Evolutionary conservation across 305 asterid species (phyloP).

Genomic region (Fraxinus dipetala): DNA sequence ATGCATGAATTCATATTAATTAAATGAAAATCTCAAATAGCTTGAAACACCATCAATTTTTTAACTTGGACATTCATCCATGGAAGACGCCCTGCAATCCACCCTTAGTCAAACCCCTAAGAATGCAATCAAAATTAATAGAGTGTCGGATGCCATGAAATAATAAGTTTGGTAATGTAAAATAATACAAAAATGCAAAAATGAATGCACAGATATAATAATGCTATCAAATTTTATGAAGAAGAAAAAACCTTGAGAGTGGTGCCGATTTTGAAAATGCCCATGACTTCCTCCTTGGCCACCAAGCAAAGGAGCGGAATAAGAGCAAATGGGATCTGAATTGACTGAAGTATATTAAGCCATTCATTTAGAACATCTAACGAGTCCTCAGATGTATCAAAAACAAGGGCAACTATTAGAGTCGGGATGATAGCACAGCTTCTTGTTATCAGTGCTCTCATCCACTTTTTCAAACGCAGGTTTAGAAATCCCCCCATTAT

Average conservation of each 20-base stretch:
- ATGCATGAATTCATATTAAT: not conserved
- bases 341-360: slow-evolving; percentile 83
- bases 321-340: slow-evolving; percentile 89
- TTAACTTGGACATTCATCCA: not conserved
- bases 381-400: slow-evolving; percentile 66
- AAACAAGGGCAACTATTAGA: slow-evolving; percentile 65
- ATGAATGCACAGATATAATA: not conserved
- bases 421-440: slow-evolving; percentile 85
- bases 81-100: not conserved
- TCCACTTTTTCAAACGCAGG: slow-evolving; percentile 73
- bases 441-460: slow-evolving; percentile 78
- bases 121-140: not conserved
- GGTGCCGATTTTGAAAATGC: slow-evolving; percentile 70
- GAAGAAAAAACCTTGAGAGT: slow-evolving; percentile 51
- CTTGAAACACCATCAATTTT: not conserved
- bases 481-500: slow-evolving; percentile 87
- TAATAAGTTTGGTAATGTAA: not conserved
- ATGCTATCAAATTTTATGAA: not conserved
- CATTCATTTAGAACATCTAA: slow-evolving; percentile 79
- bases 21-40: not conserved
- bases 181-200: not conserved
- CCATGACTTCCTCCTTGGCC: slow-evolving; percentile 81
- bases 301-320: slow-evolving; percentile 86
- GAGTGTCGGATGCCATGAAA: not conserved
- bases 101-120: not conserved